Conservation (phyloP, 345 rosid genomes). For the Melastoma malabathricum region DNA sequence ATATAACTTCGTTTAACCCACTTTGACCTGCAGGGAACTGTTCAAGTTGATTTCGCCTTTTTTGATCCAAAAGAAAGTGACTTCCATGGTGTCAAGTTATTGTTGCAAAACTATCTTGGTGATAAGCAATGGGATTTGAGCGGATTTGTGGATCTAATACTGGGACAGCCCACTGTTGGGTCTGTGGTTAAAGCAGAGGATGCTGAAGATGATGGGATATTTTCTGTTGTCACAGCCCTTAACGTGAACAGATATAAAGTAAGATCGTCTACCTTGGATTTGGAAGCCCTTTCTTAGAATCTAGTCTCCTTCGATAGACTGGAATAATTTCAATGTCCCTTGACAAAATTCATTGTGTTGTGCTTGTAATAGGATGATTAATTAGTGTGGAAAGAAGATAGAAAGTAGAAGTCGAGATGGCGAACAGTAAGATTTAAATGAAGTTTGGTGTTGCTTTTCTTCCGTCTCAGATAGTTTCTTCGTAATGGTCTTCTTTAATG, state of each 20-base stretch:
- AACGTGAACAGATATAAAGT: conserved; percentile 74
- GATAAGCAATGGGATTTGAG: conserved; percentile 76
- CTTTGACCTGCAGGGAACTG: conserved; percentile 33
- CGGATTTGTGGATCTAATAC: conserved; percentile 70
- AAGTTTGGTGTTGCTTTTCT: too few relatives aligned
- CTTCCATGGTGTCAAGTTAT: conserved; percentile 65
- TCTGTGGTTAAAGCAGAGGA: conserved; percentile 79
- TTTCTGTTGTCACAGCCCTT: conserved; percentile 50
- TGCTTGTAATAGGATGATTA: too few relatives aligned
- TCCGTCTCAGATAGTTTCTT: too few relatives aligned
- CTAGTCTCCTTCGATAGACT: neutral
- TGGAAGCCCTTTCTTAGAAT: neutral
- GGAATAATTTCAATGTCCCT: conserved; percentile 1
- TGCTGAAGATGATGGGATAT: conserved; percentile 53
- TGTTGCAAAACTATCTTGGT: conserved; percentile 59
- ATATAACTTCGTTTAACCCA: neutral
- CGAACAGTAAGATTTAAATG: too few relatives aligned
- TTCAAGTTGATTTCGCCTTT: conserved; percentile 88
- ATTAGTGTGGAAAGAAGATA: too few relatives aligned
- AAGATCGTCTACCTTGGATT: conserved; percentile 9
- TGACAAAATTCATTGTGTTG: too few relatives aligned
- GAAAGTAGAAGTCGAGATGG: too few relatives aligned
- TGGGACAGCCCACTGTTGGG: conserved; percentile 81
- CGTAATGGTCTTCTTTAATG: too few relatives aligned
- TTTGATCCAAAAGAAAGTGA: conserved; percentile 77